phyloP scores from a whole-genome alignment of 148 eudicot genomes.

The Fagopyrum homotropicum region DNA sequence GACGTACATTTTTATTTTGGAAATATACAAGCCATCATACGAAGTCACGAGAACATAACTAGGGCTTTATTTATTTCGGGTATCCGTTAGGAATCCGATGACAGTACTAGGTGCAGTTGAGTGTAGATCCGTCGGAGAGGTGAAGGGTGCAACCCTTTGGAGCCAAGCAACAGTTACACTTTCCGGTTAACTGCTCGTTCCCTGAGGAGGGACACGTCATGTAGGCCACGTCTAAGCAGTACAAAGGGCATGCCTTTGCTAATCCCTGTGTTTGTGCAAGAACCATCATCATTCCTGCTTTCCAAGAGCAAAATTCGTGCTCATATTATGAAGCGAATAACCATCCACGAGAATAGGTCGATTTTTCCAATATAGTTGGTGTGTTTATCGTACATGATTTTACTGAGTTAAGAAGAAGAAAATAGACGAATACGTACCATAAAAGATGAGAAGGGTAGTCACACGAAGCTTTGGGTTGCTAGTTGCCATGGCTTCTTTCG shows the following conservation, averaged over 20 bases:
- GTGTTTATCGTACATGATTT: too few species aligned
- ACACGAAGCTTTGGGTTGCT: neutral
- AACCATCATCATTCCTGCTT: neutral
- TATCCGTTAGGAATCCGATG: too few species aligned
- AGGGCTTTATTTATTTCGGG: too few species aligned
- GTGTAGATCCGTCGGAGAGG: constrained; percentile 21
- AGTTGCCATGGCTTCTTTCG: neutral
- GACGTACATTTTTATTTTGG: too few species aligned
- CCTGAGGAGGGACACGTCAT: constrained; percentile 32
- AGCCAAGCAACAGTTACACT: constrained; percentile 31
- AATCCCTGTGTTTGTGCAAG: neutral
- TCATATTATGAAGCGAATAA: too few species aligned
- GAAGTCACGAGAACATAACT: too few species aligned
- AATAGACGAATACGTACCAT: neutral
- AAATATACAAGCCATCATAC: too few species aligned
- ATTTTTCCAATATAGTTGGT: neutral
- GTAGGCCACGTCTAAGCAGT: constrained; percentile 26
- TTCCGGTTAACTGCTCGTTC: constrained; percentile 13
- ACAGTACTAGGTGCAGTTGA: neutral
- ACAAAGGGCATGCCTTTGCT: constrained; percentile 18
- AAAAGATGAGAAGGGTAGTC: neutral
- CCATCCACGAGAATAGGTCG: neutral
- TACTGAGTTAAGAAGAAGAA: neutral
- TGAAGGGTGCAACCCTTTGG: constrained; percentile 31
- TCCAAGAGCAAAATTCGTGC: neutral